Evolutionary conservation across 2,329 filamentous ascomycete genomes (phyloP), one percentile per base, ranked within the genome.

Genomic region (Fusarium sp.): DNA sequence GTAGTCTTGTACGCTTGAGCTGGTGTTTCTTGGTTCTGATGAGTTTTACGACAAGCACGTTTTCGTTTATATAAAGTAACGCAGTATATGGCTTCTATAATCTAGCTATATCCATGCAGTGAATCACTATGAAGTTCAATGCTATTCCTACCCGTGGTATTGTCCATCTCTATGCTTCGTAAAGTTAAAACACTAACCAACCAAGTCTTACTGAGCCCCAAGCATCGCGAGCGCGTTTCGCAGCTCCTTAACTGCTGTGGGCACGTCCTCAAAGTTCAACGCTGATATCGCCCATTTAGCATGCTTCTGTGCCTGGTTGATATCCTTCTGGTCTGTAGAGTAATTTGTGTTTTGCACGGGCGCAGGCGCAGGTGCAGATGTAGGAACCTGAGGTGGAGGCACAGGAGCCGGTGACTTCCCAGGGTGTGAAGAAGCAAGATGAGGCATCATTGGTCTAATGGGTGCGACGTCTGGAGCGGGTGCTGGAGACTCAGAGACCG

Each of bases 281-380:
- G 96, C 96, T 12, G 94, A 97, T 41, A 98, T 97, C 1, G 96
- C 96, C 93, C 93, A 99, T 74, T 93, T 94, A 3, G 95, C 94
- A 81, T 98, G 96, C 77, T 98, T 99, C 78, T 97, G 94, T 6
- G 96, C 95, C 72, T 90, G 87, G 36, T 88, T 83, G 36, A 97
- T 91, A 67, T 97, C 93, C 33, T 79, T 76, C 9, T 76, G 76
- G 46, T 75, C 73, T 15, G 68, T 70, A 4, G 71, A 55, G 18
- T 64, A 61, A 6, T 57, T 42, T 16, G 44, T 33, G 16, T 36
- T 57, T n/a, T 62, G 57, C 28, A 57, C 62, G 5, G 69, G 62
- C 11, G 54, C 58, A 16, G 69, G 59, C 6, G 53, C 58, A 16
- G 69, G 59, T 6, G 53, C 57, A 40, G 47, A 51, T 30, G 47